Conservation (phyloP, 225 moss, liverwort and hornwort genomes). For the Anthoceros angustus region DNA sequence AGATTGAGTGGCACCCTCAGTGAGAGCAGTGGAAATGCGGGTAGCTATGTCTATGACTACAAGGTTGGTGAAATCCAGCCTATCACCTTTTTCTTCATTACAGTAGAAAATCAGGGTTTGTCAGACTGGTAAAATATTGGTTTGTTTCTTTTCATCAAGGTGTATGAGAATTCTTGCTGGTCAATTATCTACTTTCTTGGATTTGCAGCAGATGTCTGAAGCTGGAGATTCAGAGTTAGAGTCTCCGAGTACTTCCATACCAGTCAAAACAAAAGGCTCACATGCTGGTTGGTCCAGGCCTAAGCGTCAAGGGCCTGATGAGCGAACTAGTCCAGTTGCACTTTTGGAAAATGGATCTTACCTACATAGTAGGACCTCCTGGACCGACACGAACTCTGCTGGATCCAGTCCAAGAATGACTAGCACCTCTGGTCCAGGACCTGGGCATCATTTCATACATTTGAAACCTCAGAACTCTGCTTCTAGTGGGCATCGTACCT, state of each 20-base stretch:
- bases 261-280: constrained; percentile 38
- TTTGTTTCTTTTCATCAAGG: background rate
- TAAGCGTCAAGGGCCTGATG: constrained; percentile 41
- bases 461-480: constrained; percentile 39
- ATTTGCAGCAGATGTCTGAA: constrained; percentile 51
- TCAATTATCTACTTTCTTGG: background rate
- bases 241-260: constrained; percentile 40
- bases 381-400: constrained; percentile 62
- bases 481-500: constrained; percentile 52
- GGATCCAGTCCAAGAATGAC: constrained; percentile 38
- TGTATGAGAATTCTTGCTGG: background rate
- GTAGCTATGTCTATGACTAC: constrained; percentile 76
- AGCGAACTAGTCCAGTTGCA: constrained; percentile 36
- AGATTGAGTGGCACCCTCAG: constrained; percentile 78
- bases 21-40: constrained; percentile 90
- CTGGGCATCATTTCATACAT: constrained; percentile 22
- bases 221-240: constrained; percentile 84
- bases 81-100: background rate
- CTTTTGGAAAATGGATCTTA: constrained; percentile 44
- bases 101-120: background rate
- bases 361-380: constrained; percentile 42
- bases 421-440: constrained; percentile 32
- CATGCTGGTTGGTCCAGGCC: constrained; percentile 49
- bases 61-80: constrained; percentile 32
- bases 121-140: too few relatives aligned